These are phyloP conservation scores for Thielaviopsis populi DNA, from an alignment of 2,329 filamentous ascomycete species.

Conservation along the genomic window DNA sequence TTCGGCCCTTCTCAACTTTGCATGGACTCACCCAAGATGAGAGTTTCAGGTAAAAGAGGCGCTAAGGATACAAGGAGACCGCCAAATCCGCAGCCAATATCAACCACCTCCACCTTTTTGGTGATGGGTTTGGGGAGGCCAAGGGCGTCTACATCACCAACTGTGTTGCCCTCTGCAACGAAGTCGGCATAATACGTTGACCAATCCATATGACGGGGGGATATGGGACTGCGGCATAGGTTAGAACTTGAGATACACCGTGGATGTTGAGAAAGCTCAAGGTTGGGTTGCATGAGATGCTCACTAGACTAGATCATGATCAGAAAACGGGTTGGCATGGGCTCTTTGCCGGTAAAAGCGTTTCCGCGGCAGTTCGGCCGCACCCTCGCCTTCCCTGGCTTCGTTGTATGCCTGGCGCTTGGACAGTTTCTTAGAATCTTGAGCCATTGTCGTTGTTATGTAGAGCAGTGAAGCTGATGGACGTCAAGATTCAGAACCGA, in stretches of 20 bases:
- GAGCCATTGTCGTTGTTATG: slow-evolving; percentile 19
- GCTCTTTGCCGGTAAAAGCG: slow-evolving; percentile 93
- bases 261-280: background rate
- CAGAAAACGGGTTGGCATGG: slow-evolving; percentile 95
- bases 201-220: slow-evolving; percentile 84
- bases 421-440: slow-evolving; percentile 38
- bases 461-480: background rate
- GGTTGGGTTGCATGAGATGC: slow-evolving; percentile 22
- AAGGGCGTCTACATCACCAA: slow-evolving; percentile 10
- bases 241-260: slow-evolving; percentile 7
- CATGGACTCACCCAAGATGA: slow-evolving; percentile 56
- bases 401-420: slow-evolving; percentile 52
- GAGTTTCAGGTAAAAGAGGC: slow-evolving; percentile 61
- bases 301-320: slow-evolving; percentile 80
- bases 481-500: background rate
- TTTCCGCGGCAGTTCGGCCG: slow-evolving; percentile 65
- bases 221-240: slow-evolving; percentile 46
- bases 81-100: slow-evolving; percentile 95
- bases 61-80: slow-evolving; percentile 77
- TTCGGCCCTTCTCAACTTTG: background rate
- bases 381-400: slow-evolving; percentile 25
- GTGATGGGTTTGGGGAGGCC: slow-evolving; percentile 13
- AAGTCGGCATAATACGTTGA: slow-evolving; percentile 66
- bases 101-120: slow-evolving; percentile 73
- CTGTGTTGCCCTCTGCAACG: slow-evolving; percentile 27